These are phyloP conservation scores for Colletotrichum truncatum DNA, from an alignment of 2,329 filamentous ascomycete genomes.

Conservation along the genomic window DNA sequence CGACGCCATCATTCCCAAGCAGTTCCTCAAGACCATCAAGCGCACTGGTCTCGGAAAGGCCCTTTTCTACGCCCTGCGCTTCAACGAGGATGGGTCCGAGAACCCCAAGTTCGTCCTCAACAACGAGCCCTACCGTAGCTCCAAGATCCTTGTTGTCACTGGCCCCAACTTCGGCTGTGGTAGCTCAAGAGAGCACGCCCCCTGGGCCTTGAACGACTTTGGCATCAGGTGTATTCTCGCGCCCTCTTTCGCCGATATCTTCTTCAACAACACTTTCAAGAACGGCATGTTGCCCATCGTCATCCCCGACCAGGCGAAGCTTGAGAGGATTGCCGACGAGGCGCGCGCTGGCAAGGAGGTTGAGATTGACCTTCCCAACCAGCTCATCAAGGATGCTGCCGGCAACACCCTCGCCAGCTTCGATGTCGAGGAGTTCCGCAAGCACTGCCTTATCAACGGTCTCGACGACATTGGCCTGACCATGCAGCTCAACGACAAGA, in stretches of 20 bases:
- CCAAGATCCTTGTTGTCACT: slow-evolving; percentile 92
- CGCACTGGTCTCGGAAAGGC: slow-evolving; percentile 90
- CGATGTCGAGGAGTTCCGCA: slow-evolving; percentile 91
- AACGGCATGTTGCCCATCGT: slow-evolving; percentile 96
- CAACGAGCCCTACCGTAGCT: slow-evolving; percentile 81
- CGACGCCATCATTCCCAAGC: slow-evolving; percentile 99
- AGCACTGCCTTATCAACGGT: slow-evolving; percentile 92
- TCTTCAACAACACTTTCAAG: slow-evolving; percentile 99
- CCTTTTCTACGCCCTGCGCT: slow-evolving; percentile 87
- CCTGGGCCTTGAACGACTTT: slow-evolving; percentile 96
- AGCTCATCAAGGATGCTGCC: slow-evolving; percentile 79
- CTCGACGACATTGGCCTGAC: slow-evolving; percentile 96
- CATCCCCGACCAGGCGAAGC: slow-evolving; percentile 72
- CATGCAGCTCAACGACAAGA: slow-evolving; percentile 91
- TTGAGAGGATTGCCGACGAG: slow-evolving; percentile 79
- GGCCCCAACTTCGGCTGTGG: slow-evolving; percentile 97
- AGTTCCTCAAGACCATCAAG: slow-evolving; percentile 99
- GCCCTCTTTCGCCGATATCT: slow-evolving; percentile 88
- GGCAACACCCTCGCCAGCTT: slow-evolving; percentile 82
- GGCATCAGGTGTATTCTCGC: slow-evolving; percentile 95
- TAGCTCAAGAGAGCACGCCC: slow-evolving; percentile 91
- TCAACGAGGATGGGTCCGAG: slow-evolving; percentile 76
- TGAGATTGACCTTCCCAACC: slow-evolving; percentile 88
- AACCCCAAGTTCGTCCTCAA: slow-evolving; percentile 90
- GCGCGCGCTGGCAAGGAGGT: slow-evolving; percentile 83